These are phyloP conservation scores for Aegilops longissima DNA, from an alignment of 176 grass and related monocot species.

Conservation along the genomic window DNA sequence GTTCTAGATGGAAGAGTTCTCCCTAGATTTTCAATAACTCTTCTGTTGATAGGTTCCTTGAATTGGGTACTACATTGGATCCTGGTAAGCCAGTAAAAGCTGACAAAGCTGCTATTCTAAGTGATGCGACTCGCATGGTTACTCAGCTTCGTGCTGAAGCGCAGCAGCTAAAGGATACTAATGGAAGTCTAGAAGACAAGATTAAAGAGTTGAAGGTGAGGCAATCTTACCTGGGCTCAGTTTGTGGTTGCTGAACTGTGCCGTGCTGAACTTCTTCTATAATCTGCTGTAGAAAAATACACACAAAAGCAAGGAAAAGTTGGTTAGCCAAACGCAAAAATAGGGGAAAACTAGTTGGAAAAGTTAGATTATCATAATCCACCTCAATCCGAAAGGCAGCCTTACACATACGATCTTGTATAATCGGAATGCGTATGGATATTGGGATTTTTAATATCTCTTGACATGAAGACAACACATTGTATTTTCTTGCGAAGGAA, in stretches of 20 bases:
- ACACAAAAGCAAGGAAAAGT: not conserved
- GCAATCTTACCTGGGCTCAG: not conserved
- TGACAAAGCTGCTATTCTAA: constrained; percentile 76
- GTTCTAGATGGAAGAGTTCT: not conserved
- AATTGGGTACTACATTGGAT: constrained; percentile 64
- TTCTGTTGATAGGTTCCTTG: constrained; percentile 62
- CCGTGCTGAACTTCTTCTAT: not conserved
- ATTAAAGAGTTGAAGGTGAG: constrained; percentile 80
- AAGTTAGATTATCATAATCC: not conserved
- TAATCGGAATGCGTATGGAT: not conserved
- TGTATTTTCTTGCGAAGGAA: not conserved
- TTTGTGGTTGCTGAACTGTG: not conserved
- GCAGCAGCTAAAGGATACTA: constrained; percentile 64
- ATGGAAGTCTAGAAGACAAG: constrained; percentile 64
- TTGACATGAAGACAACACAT: not conserved
- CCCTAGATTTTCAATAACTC: not conserved
- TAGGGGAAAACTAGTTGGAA: not conserved
- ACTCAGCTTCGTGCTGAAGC: constrained; percentile 65
- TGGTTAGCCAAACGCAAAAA: not conserved
- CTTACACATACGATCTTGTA: not conserved
- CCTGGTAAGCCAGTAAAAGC: constrained; percentile 63
- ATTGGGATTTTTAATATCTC: not conserved
- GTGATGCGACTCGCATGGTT: constrained; percentile 65
- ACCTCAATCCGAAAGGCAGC: not conserved
- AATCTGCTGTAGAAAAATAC: not conserved